phyloP scores from a whole-genome alignment of 257 asterid genomes.

The Mentha longifolia region DNA sequence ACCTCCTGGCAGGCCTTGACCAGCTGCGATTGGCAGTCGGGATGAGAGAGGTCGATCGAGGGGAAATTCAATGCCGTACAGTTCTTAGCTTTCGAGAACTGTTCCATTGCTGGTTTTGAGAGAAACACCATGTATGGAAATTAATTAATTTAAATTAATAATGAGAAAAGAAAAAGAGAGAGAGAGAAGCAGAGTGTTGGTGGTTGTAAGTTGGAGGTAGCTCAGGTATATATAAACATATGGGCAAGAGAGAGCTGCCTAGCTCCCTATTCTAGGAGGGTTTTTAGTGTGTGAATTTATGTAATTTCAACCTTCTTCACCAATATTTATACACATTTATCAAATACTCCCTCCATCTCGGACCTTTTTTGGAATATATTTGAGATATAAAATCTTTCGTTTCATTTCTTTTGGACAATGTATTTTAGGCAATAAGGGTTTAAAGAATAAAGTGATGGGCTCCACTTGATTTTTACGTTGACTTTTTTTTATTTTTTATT shows the following conservation, averaged over 20 bases:
- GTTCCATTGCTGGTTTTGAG: conserved; percentile 45
- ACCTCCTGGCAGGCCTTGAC: conserved; percentile 80
- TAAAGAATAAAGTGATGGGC: too few relatives aligned
- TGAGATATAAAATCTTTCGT: too few relatives aligned
- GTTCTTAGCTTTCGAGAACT: conserved; percentile 30
- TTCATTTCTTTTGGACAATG: too few relatives aligned
- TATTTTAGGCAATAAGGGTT: too few relatives aligned
- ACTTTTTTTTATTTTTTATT: too few relatives aligned
- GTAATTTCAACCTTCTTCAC: too few relatives aligned
- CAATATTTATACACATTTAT: neutral
- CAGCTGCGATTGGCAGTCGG: conserved; percentile 61
- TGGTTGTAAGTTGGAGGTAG: conserved; percentile 4
- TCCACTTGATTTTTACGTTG: too few relatives aligned
- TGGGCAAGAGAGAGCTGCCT: conserved; percentile 33
- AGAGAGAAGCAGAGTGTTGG: conserved; percentile 12
- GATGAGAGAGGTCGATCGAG: conserved; percentile 69
- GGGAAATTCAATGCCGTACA: conserved; percentile 55
- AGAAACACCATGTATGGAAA: conserved; percentile 53
- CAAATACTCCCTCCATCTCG: too few relatives aligned
- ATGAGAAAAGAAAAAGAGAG: neutral
- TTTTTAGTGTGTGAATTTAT: neutral
- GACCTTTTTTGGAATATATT: too few relatives aligned
- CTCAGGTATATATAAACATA: conserved; percentile 27
- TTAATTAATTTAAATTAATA: too few relatives aligned
- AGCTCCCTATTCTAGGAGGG: conserved; percentile 42